These are phyloP conservation scores for Angomonas deanei DNA, from an alignment of 208 protist genomes.

Conservation along the genomic window DNA sequence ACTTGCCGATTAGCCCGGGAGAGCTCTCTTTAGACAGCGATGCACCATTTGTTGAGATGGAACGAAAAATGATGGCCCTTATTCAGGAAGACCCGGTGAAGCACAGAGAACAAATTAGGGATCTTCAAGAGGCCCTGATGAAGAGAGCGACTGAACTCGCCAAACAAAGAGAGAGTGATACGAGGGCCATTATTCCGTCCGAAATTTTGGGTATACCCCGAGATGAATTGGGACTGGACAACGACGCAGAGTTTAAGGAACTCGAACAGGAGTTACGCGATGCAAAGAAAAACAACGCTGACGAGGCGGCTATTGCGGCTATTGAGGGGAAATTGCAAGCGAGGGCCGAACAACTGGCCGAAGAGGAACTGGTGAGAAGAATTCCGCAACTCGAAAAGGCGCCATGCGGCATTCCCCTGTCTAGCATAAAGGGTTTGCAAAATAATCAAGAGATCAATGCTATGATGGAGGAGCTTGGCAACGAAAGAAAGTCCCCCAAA, in stretches of 20 bases:
- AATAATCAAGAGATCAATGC: constrained; percentile 22
- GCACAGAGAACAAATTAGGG: constrained; percentile 26
- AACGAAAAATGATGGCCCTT: constrained; percentile 32
- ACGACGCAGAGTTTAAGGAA: constrained; percentile 22
- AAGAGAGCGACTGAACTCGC: constrained; percentile 34
- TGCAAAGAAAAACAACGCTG: background rate
- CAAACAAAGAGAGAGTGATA: constrained; percentile 14
- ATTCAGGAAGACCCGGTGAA: constrained; percentile 26
- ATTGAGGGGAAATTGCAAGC: constrained; percentile 29
- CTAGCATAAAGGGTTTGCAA: constrained; percentile 25
- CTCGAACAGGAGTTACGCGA: constrained; percentile 17
- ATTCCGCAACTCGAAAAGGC: constrained; percentile 22
- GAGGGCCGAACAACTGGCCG: constrained; percentile 43
- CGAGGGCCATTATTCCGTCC: constrained; percentile 29
- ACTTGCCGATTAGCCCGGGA: constrained; percentile 11
- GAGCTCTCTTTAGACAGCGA: constrained; percentile 30
- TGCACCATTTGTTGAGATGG: constrained; percentile 37
- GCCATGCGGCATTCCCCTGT: constrained; percentile 55
- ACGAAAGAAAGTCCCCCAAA: background rate
- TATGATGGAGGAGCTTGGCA: constrained; percentile 21
- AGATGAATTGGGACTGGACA: constrained; percentile 29
- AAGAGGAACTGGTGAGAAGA: constrained; percentile 16
- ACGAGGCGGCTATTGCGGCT: background rate
- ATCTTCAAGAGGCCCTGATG: constrained; percentile 31
- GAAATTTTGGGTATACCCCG: constrained; percentile 38